phyloP scores from a whole-genome alignment of 164 flowering plant species.

The Nymphaea colorata region DNA sequence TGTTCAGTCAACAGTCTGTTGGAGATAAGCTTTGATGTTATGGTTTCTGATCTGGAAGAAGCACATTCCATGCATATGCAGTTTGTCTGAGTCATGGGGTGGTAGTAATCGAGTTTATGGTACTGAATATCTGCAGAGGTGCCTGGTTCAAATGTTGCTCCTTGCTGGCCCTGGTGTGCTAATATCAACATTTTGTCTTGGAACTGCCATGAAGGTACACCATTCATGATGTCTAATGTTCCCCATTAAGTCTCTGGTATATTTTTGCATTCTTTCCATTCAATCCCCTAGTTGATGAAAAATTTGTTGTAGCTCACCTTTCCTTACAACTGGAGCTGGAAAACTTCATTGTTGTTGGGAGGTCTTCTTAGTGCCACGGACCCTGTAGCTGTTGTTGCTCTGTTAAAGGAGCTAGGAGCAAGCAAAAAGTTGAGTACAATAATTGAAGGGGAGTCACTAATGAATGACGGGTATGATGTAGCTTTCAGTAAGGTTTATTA shows the following conservation, averaged over 20 bases:
- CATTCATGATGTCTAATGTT: neutral
- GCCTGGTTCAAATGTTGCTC: slow-evolving; percentile 77
- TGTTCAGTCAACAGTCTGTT: neutral
- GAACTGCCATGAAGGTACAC: slow-evolving; percentile 68
- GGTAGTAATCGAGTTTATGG: neutral
- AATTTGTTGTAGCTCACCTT: slow-evolving; percentile 49
- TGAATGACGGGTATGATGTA: slow-evolving; percentile 86
- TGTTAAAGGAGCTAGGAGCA: slow-evolving; percentile 92
- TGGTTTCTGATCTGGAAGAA: neutral
- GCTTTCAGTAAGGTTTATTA: neutral
- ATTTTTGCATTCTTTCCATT: neutral
- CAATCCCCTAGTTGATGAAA: neutral
- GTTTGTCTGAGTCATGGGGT: neutral
- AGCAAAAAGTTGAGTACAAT: slow-evolving; percentile 89
- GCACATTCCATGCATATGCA: neutral
- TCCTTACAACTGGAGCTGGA: slow-evolving; percentile 93
- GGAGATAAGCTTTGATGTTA: neutral
- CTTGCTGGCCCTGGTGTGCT: slow-evolving; percentile 98
- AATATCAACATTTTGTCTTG: slow-evolving; percentile 78
- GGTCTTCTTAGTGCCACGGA: slow-evolving; percentile 99
- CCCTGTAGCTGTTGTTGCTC: slow-evolving; percentile 93
- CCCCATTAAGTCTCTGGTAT: no score
- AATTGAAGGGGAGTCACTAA: slow-evolving; percentile 96
- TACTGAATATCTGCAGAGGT: slow-evolving; percentile 42
- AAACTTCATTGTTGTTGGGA: slow-evolving; percentile 77